Percentiles rank a stretch among this genome's conserved stretches.
These are phyloP conservation scores for Aspergillus carbonarius DNA, from an alignment of 2,329 filamentous ascomycete genomes.

Conservation along the genomic window DNA sequence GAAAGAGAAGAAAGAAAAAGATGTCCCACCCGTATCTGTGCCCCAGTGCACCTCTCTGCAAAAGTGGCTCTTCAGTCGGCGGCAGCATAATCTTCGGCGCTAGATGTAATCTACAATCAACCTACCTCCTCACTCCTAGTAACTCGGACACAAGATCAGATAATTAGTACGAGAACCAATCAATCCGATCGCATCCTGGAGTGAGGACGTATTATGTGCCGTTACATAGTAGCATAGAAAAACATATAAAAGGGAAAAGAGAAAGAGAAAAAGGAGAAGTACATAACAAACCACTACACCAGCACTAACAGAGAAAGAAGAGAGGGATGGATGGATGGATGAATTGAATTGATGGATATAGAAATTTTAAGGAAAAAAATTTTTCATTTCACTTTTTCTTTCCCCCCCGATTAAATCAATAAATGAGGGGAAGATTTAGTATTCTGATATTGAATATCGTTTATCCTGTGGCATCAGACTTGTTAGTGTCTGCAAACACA, in stretches of 20 bases:
- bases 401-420: too few relatives aligned
- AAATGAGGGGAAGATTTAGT: not conserved
- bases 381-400: conserved; percentile 3
- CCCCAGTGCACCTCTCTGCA: conserved; percentile 59
- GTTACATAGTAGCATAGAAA: conserved; percentile 15
- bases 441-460: not conserved
- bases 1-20: not conserved
- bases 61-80: conserved; percentile 65
- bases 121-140: conserved; percentile 46
- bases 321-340: not conserved
- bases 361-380: not conserved
- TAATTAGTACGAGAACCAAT: conserved; percentile 22
- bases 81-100: conserved; percentile 38
- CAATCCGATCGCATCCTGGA: conserved; percentile 23
- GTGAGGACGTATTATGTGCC: conserved; percentile 50
- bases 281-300: not conserved
- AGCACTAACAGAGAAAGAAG: not conserved
- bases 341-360: conserved; percentile 1
- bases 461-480: not conserved
- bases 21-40: conserved; percentile 70
- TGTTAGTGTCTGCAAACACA: not conserved
- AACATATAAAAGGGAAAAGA: not conserved
- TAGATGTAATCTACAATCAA: conserved; percentile 21
- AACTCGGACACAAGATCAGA: conserved; percentile 17
- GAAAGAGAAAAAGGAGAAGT: not conserved